Conservation (phyloP, 352 stramenopile species). For the Phytophthora uliginosa region DNA sequence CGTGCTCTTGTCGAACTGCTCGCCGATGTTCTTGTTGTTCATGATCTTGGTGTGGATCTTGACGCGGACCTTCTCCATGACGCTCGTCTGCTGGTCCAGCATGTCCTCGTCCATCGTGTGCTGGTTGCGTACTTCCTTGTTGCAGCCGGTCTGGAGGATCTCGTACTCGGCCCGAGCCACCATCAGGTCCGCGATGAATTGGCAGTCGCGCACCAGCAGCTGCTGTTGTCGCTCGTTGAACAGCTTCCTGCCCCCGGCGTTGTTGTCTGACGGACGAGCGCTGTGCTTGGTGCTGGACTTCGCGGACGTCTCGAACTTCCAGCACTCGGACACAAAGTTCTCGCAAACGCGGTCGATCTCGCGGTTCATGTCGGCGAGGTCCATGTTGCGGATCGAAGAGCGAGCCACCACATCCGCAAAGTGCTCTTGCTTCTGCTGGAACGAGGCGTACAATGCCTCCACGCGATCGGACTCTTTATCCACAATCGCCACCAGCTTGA, state of each 20-base stretch:
- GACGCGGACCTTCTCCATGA: constrained; percentile 80
- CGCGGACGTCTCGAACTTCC: constrained; percentile 89
- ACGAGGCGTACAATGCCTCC: constrained; percentile 82
- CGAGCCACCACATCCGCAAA: constrained; percentile 82
- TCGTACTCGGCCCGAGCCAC: constrained; percentile 84
- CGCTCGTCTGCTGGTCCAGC: constrained; percentile 62
- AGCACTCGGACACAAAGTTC: constrained; percentile 86
- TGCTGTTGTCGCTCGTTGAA: constrained; percentile 90
- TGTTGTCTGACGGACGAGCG: constrained; percentile 51
- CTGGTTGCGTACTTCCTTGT: constrained; percentile 65
- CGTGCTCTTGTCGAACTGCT: constrained; percentile 88
- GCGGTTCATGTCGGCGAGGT: constrained; percentile 79
- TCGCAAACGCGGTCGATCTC: constrained; percentile 86
- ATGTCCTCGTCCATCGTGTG: constrained; percentile 68
- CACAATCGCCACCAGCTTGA: constrained; percentile 73
- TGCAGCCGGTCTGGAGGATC: constrained; percentile 72
- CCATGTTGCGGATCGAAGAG: constrained; percentile 88
- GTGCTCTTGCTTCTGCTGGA: constrained; percentile 86
- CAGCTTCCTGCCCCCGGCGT: constrained; percentile 56
- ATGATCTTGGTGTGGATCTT: constrained; percentile 90
- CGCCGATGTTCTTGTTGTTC: constrained; percentile 92
- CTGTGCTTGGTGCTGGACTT: constrained; percentile 63
- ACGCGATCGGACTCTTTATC: constrained; percentile 87
- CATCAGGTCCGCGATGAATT: constrained; percentile 86
- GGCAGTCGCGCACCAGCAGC: constrained; percentile 78